Evolutionary conservation across 2,329 filamentous ascomycete species (phyloP).

Genomic region (Tolypocladium sp.): DNA sequence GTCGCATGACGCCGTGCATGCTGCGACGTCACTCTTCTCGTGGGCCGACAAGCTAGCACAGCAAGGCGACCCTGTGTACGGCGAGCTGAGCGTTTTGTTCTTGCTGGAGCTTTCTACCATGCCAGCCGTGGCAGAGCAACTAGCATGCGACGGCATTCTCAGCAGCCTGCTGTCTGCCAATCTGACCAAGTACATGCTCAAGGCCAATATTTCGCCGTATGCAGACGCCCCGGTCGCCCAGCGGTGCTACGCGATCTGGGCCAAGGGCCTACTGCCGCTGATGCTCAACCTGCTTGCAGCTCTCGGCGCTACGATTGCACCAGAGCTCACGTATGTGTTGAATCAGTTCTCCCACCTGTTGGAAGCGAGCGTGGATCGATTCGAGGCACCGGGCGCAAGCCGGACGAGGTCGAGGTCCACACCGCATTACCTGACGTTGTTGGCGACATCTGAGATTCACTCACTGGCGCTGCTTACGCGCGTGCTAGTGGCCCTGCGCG

Average conservation of each 20-base stretch:
- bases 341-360: conserved; percentile 83
- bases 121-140: conserved; percentile 73
- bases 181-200: conserved; percentile 68
- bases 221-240: conserved; percentile 58
- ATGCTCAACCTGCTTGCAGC: conserved; percentile 80
- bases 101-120: conserved; percentile 80
- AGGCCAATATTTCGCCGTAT: conserved; percentile 65
- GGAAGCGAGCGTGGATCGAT: conserved; percentile 58
- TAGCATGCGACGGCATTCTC: conserved; percentile 80
- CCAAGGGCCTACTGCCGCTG: conserved; percentile 75
- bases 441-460: conserved; percentile 68
- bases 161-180: conserved; percentile 71
- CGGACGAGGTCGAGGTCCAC: conserved; percentile 39
- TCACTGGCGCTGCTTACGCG: conserved; percentile 66
- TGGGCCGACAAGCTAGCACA: conserved; percentile 81
- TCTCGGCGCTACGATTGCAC: conserved; percentile 71
- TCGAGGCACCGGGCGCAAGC: conserved; percentile 53
- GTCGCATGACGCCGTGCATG: conserved; percentile 65
- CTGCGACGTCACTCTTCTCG: conserved; percentile 80
- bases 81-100: conserved; percentile 83
- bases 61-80: conserved; percentile 80
- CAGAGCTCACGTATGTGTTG: conserved; percentile 78
- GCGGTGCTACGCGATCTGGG: conserved; percentile 84
- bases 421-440: conserved; percentile 61
- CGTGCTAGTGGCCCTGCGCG: conserved; percentile 59